Percentiles rank a stretch among this genome's conserved stretches.
These are phyloP conservation scores for Cladosporium halotolerans DNA, from an alignment of 2,329 filamentous ascomycete species.

Conservation along the genomic window DNA sequence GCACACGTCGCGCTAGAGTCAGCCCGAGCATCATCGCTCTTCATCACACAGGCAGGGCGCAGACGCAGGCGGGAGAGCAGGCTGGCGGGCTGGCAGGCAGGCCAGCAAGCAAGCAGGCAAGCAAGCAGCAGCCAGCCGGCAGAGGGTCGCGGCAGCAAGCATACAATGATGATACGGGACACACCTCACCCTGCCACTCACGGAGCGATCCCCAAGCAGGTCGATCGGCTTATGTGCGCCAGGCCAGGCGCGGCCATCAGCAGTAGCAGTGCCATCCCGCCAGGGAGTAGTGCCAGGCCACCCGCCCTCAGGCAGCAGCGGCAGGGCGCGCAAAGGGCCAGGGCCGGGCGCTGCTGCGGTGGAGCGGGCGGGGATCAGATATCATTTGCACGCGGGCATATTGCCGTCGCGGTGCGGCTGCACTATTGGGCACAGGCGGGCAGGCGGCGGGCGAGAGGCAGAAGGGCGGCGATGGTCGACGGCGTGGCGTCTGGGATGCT, in stretches of 20 bases:
- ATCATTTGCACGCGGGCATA: no score
- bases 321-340: no score
- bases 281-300: no score
- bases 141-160: neutral
- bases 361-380: no score
- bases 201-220: slow-evolving; percentile 1
- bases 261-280: neutral
- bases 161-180: neutral
- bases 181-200: neutral
- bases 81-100: neutral
- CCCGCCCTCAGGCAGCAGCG: no score
- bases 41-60: slow-evolving; percentile 1
- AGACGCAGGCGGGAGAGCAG: neutral
- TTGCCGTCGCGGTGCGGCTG: no score
- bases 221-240: slow-evolving; percentile 8
- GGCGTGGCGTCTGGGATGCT: slow-evolving; percentile 1
- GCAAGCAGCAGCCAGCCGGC: neutral
- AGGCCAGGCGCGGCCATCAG: slow-evolving; percentile 2
- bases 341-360: no score
- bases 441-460: no score
- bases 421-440: no score
- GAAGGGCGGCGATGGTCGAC: no score
- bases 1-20: slow-evolving; percentile 9
- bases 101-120: neutral
- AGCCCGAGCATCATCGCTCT: slow-evolving; percentile 1